Conservation (phyloP, 1,284 basidiomycete genomes). For the Tilletia walkeri region DNA sequence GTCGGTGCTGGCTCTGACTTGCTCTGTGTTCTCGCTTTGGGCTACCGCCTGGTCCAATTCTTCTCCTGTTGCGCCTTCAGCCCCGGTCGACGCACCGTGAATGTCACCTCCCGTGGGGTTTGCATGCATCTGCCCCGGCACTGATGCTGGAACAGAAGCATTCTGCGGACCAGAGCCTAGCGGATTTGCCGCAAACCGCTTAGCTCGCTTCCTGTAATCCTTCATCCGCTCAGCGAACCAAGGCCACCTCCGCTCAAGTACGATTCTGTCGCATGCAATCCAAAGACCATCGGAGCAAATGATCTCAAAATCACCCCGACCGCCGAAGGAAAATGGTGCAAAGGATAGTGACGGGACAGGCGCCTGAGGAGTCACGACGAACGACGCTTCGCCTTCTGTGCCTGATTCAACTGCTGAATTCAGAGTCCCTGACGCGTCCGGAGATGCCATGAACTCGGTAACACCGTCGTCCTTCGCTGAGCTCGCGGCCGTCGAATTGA, state of each 20-base stretch:
- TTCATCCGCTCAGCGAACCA: slow-evolving; percentile 77
- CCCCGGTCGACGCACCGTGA: too few relatives aligned
- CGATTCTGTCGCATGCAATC: slow-evolving; percentile 74
- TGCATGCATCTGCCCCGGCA: too few relatives aligned
- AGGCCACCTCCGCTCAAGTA: slow-evolving; percentile 83
- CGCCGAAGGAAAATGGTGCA: slow-evolving; percentile 26
- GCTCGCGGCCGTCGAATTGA: background rate
- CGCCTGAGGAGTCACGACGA: too few relatives aligned
- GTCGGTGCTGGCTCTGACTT: too few relatives aligned
- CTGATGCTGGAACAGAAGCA: too few relatives aligned
- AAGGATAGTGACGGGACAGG: background rate
- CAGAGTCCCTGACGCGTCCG: background rate
- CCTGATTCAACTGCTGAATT: background rate
- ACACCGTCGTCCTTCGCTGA: too few relatives aligned
- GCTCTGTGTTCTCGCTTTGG: too few relatives aligned
- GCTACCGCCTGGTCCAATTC: too few relatives aligned
- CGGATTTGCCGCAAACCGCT: slow-evolving; percentile 17
- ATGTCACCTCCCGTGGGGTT: too few relatives aligned
- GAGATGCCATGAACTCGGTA: background rate
- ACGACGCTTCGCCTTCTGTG: background rate
- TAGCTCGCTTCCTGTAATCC: slow-evolving; percentile 37
- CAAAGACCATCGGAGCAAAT: slow-evolving; percentile 83
- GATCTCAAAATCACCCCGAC: slow-evolving; percentile 74
- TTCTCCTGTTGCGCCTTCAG: too few relatives aligned
- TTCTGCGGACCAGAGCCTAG: background rate